Evolutionary conservation across 129 eudicot species (phyloP), one percentile per base, ranked within the genome.

Genomic region (Logfia minima): DNA sequence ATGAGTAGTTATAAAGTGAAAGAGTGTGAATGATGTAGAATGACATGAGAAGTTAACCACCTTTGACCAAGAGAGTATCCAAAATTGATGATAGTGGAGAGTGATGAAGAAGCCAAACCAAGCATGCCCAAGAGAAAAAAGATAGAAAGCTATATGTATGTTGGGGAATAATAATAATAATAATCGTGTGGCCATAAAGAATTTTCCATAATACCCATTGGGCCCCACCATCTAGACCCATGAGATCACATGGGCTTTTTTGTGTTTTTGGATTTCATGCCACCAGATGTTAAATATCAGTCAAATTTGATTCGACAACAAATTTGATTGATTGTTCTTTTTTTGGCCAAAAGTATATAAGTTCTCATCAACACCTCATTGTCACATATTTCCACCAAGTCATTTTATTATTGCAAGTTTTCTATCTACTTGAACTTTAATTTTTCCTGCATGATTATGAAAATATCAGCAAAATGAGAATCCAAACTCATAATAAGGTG

Each of bases 1-100:
- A 28, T 24, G 69, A 78, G 76, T 71, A 34, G 75, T 59, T 74
- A 69, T 68, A 81, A 81, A 59, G 84, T 68, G 76, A 69, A 59
- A 68, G 72, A 75, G 76, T 81, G 84, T 59, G 76, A 67, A 81
- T 75, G 84, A 75, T 81, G 84, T 75, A 68, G 70, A 74, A 74
- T 80, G 84, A 81, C 76, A 81, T 68, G 84, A 75, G 66, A 81
- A 59, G 43, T 75, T 75, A 81, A 81, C 84, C 31, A 68, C 76
- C 80, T 68, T 81, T 81, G 84, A 81, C 80, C 76, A 67, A 80
- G 66, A 17, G 41, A 13, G 45, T 58, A 60, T 37, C 74, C 74
- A 74, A 74, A 74, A 59, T 74, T 41, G 70, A 80, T 74, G 80
- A 75, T 68, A 75, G 71, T 79, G 74, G 79, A 66, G 76, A 68